Evolutionary conservation across 306 rosid species (phyloP).

Genomic region (Albizia julibrissin): DNA sequence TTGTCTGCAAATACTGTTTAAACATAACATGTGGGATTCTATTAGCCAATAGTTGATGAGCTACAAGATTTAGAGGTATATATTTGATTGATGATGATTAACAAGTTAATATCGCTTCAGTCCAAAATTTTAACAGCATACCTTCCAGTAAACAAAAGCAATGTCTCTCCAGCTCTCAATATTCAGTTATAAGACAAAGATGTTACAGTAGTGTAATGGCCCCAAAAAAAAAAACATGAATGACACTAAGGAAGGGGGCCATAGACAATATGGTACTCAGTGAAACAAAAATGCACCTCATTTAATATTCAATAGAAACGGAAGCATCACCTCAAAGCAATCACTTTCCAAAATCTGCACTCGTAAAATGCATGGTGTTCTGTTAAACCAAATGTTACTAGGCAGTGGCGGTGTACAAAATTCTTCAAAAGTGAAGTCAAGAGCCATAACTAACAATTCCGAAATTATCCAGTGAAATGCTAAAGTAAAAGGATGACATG

Average conservation of each 20-base stretch:
- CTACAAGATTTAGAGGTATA: too few relatives aligned
- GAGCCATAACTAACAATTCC: background rate
- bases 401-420: background rate
- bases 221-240: background rate
- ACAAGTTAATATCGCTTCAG: constrained; percentile 15
- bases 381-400: background rate
- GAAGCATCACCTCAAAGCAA: background rate
- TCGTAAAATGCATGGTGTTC: background rate
- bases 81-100: too few relatives aligned
- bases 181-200: constrained; percentile 10
- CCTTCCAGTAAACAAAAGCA: background rate
- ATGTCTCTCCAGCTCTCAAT: background rate
- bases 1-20: too few relatives aligned
- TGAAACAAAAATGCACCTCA: constrained; percentile 22
- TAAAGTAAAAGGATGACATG: background rate
- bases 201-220: background rate
- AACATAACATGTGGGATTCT: too few relatives aligned
- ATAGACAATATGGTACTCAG: background rate
- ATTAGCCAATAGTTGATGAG: too few relatives aligned
- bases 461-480: background rate
- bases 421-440: background rate
- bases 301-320: background rate
- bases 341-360: constrained; percentile 15
- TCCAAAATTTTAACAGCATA: background rate
- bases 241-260: background rate